Evolutionary conservation across 192 early-diverging fungal species (phyloP), one percentile per base, ranked within the genome.

Genomic region (Linnemannia hyalina): DNA sequence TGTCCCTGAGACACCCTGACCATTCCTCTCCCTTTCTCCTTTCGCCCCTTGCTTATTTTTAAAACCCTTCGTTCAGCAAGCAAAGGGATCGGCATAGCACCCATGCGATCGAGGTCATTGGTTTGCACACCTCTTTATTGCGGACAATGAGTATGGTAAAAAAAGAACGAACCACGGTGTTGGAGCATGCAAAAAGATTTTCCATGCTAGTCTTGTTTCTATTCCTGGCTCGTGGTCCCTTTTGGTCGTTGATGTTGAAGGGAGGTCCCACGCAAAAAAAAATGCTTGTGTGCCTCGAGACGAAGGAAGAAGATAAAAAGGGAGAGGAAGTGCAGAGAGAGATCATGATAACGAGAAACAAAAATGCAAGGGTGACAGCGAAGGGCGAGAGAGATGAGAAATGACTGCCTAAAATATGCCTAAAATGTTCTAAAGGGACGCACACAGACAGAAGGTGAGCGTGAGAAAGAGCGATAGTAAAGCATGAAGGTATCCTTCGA

Each of bases 261-360:
- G 23, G 23, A 29, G 60, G 60, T 65, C 60, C 60, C 60, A 65
- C 35, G 60, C 29, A 60, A 60, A 60, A 54, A 54, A 54, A 54
- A 54, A 60, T 15, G 9, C 35, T 15, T 60, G 9, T 23, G n/a
- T 65, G 29, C 8, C 60, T 65, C 55, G 55, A 57, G 60, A 15
- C n/a, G 29, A 23, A 6, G 20, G 35, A 3, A 36, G 10, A 55
- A 10, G 38, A 60, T 20, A 47, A 65, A 78, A 47, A 71, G 69
- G 52, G 69, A 29, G 78, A 80, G 49, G 32, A 8, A 23, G 65
- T 71, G 77, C 16, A 23, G 42, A 44, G 20, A 78, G 46, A 78
- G 69, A 70, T 22, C 36, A 42, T n/a, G 70, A 70, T 0, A 16
- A 42, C 16, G 40, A 18, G 35, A 22, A 35, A 6, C 0, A 35